Evolutionary conservation across 1,284 basidiomycete species (phyloP).

Genomic region (Bondarzewia mesenterica): DNA sequence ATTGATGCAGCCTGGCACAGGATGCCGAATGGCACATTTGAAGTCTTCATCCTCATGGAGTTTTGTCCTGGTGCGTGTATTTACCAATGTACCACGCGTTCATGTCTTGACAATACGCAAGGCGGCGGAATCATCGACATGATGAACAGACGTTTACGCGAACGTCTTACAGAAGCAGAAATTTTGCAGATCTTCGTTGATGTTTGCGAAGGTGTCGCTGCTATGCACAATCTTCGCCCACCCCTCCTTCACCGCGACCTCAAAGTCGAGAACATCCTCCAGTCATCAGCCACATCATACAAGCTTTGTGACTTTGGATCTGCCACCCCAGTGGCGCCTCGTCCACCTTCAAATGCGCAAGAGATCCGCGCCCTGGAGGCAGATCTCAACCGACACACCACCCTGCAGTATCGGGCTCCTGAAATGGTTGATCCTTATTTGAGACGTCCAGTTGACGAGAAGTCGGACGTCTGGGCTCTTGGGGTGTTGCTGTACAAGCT

Average conservation of each 20-base stretch:
- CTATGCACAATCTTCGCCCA: slow-evolving; percentile 91
- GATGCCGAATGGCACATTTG: slow-evolving; percentile 76
- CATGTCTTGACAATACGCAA: slow-evolving; percentile 22
- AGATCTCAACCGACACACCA: slow-evolving; percentile 92
- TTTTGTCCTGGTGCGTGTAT: slow-evolving; percentile 62
- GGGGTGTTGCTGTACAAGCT: slow-evolving; percentile 75
- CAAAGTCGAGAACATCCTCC: slow-evolving; percentile 98
- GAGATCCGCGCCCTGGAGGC: slow-evolving; percentile 85
- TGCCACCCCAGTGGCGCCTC: slow-evolving; percentile 65
- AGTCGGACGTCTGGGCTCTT: slow-evolving; percentile 79
- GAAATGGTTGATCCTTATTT: slow-evolving; percentile 96
- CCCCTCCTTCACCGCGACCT: slow-evolving; percentile 94
- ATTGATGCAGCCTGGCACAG: slow-evolving; percentile 91
- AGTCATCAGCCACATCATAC: slow-evolving; percentile 67
- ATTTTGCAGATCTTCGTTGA: slow-evolving; percentile 98
- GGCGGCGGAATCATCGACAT: slow-evolving; percentile 99
- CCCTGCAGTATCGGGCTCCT: slow-evolving; percentile 91
- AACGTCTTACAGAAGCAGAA: slow-evolving; percentile 90
- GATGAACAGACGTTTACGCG: slow-evolving; percentile 93
- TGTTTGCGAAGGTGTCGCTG: slow-evolving; percentile 87
- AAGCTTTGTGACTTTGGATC: slow-evolving; percentile 99
- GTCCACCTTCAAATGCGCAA: slow-evolving; percentile 65
- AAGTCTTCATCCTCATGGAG: slow-evolving; percentile 99
- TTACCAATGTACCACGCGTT: not conserved
- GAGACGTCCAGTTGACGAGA: slow-evolving; percentile 81